Evolutionary conservation across 306 rosid genomes (phyloP), one percentile per base, ranked within the genome.

Genomic region (Oemleria cerasiformis): DNA sequence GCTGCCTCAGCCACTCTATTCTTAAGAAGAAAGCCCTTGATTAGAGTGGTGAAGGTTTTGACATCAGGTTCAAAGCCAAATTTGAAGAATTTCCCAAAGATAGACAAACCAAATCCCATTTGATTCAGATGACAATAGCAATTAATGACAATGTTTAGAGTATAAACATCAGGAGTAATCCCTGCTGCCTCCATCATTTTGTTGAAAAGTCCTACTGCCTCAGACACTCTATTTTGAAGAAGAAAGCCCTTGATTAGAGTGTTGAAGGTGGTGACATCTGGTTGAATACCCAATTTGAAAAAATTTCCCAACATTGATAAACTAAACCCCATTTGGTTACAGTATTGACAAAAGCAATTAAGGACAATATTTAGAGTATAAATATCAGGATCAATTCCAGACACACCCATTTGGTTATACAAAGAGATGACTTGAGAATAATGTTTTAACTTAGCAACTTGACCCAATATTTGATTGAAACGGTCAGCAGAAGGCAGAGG

Each of bases 341-440:
- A 19, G 47, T 25, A 25, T 25, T 20, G 77, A 42, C 78, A 79
- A 8, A 77, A 78, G 64, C 82, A 86, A n/a, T 86, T 83, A 47
- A 78, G 65, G 17, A 65, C 25, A 40, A 86, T 86, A n/a, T 19
- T 75, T 38, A 86, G 55, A 54, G 72, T 83, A 68, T 38, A 86
- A 2, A 20, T 63, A 71, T 72, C 45, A 9, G 72, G 38, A 0
- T 5, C 12, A 25, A 68, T 19, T 11, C 82, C 77, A 0, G 14
- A 36, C 4, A 42, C 20, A 5, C 63, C 62, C 49, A 81, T 47
- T 72, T 65, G 77, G 19, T 57, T 77, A 58, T 65, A 54, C 1
- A 82, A 47, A 15, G 78, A 68, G 67, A 82, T 48, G 0, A 63
- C 72, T 0, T 63, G 30, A 36, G 78, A 60, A 68, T 51, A 62